Evolutionary conservation across 106 monocot genomes (phyloP), one percentile per base, ranked within the genome.

Genomic region (Allium sativum): DNA sequence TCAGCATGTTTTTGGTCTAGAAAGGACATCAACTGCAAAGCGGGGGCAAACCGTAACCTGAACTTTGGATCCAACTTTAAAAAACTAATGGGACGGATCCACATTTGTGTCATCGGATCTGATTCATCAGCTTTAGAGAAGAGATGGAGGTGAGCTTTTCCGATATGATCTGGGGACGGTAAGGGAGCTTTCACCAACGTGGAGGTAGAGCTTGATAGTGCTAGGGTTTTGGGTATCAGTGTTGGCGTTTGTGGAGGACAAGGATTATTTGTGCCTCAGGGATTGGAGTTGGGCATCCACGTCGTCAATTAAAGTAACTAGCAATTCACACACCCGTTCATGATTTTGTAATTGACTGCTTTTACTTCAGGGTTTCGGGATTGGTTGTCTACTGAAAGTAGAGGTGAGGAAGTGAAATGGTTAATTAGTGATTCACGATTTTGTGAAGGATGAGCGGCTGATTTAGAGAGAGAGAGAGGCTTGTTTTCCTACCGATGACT

Each of bases 381-480:
- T 66, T 17, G 78, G 60, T 17, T 75, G 64, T 10, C 15, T 9
- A n/a, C 45, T 48, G 62, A 51, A 16, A 9, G 46, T 42, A n/a
- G 81, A 62, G 45, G 71, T 54, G 40, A 40, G 52, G 12, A 40
- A 55, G 18, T 55, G 55, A 21, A 17, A 55, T 3, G 55, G 21
- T 66, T 41, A 91, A 66, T 1, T 77, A 77, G 45, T 76, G 31
- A 10, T 76, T 86, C 67, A 83, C 86, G 22, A 83, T 86, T 76
- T 86, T 92, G 52, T 86, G 86, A 40, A n/a, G n/a, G 83, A 73
- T 13, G 78, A 77, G n/a, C 91, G 86, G 83, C 83, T 92, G 62
- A 73, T 17, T 21, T 48, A 43, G 56, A 54, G 51, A 61, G 57
- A 62, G 61, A 42, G 67, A 18, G 55, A 44, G 53, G n/a, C n/a